These are phyloP conservation scores for Zhuliangozyma blackwelliae DNA, from an alignment of 1,139 yeast genomes.

Conservation along the genomic window DNA sequence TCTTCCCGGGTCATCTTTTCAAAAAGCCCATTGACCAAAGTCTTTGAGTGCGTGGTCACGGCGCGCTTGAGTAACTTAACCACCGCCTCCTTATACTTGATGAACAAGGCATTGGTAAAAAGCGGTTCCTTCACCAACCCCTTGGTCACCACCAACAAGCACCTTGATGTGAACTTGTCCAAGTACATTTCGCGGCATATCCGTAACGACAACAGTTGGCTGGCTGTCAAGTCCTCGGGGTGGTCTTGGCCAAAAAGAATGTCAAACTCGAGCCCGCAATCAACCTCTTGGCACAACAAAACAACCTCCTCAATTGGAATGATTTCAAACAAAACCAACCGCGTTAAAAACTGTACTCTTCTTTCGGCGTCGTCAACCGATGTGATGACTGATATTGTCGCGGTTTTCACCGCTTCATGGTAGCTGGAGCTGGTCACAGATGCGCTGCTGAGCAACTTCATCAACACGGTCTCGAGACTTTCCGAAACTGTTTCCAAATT, in stretches of 20 bases:
- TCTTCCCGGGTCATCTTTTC: constrained; percentile 16
- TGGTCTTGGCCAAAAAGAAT: constrained; percentile 13
- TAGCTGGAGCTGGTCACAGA: constrained; percentile 10
- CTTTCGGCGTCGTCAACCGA: background rate
- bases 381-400: constrained; percentile 8
- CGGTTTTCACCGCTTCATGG: constrained; percentile 6
- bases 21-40: constrained; percentile 20
- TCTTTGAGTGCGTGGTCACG: constrained; percentile 18
- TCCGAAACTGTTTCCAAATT: constrained; percentile 5
- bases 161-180: constrained; percentile 6
- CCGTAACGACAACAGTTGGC: constrained; percentile 15
- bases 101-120: constrained; percentile 1
- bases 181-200: constrained; percentile 8
- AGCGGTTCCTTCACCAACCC: constrained; percentile 7
- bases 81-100: constrained; percentile 6
- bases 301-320: constrained; percentile 15
- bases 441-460: constrained; percentile 18
- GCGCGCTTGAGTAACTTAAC: constrained; percentile 14
- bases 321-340: constrained; percentile 18
- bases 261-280: constrained; percentile 10
- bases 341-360: constrained; percentile 13
- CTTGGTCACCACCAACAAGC: constrained; percentile 6
- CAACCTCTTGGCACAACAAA: background rate
- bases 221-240: constrained; percentile 8
- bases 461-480: constrained; percentile 8